These are phyloP conservation scores for Aspergillus phoenicis DNA, from an alignment of 2,329 filamentous ascomycete genomes.

Conservation along the genomic window DNA sequence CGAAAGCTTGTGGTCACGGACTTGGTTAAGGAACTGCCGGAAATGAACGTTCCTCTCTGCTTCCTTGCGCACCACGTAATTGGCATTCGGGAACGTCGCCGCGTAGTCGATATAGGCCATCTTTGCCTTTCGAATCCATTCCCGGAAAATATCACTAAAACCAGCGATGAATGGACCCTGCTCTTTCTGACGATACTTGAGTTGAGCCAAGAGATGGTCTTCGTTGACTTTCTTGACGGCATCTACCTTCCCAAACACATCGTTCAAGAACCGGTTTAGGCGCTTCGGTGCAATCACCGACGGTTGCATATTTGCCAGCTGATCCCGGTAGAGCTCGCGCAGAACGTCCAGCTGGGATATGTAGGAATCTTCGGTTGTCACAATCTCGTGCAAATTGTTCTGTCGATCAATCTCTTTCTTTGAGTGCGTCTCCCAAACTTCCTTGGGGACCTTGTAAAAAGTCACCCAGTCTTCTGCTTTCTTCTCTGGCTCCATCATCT, in stretches of 20 bases:
- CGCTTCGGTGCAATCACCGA: constrained; percentile 79
- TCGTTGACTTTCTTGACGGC: constrained; percentile 88
- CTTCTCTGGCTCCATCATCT: constrained; percentile 67
- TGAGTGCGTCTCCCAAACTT: constrained; percentile 68
- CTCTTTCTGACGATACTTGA: constrained; percentile 96
- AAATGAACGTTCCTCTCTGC: constrained; percentile 83
- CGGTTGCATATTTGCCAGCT: constrained; percentile 71
- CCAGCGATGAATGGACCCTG: constrained; percentile 93
- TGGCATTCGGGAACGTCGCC: constrained; percentile 79
- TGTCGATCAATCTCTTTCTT: constrained; percentile 92
- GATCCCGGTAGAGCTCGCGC: constrained; percentile 80
- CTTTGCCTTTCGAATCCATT: constrained; percentile 96
- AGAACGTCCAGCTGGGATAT: constrained; percentile 89
- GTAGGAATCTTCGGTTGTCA: constrained; percentile 88
- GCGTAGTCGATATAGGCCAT: constrained; percentile 90
- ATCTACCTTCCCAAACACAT: constrained; percentile 90
- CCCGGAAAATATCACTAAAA: constrained; percentile 95
- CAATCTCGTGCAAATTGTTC: constrained; percentile 92
- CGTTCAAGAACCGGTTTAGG: constrained; percentile 75
- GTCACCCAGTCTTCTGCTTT: constrained; percentile 84
- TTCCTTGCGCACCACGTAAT: constrained; percentile 81
- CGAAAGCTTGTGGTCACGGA: constrained; percentile 75
- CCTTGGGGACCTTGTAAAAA: constrained; percentile 81
- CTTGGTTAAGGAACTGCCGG: constrained; percentile 79
- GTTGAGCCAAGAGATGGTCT: constrained; percentile 84